Percentiles rank a stretch among this genome's conserved stretches.
These are phyloP conservation scores for Ophiostoma sp. DNA, from an alignment of 2,329 filamentous ascomycete genomes.

Conservation along the genomic window DNA sequence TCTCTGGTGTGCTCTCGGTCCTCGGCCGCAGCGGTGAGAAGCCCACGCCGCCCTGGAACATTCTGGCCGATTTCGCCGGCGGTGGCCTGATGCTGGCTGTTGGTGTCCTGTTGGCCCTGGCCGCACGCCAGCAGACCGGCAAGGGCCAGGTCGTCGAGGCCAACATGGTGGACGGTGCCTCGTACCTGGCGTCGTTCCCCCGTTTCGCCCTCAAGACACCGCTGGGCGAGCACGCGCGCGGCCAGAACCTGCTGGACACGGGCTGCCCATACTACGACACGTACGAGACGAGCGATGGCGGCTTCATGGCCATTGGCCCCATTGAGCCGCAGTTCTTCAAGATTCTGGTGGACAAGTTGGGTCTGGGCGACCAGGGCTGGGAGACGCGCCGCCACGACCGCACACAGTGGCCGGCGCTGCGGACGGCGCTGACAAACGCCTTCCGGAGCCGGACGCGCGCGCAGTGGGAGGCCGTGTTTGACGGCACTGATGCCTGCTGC, in stretches of 20 bases:
- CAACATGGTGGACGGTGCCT: conserved; percentile 92
- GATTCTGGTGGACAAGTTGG: conserved; percentile 66
- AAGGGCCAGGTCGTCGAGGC: conserved; percentile 87
- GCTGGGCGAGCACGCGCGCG: conserved; percentile 64
- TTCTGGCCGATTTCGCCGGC: conserved; percentile 88
- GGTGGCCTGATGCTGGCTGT: conserved; percentile 81
- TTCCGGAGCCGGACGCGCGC: conserved; percentile 70
- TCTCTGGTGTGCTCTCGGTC: conserved; percentile 75
- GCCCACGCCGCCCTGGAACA: conserved; percentile 78
- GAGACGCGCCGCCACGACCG: conserved; percentile 58
- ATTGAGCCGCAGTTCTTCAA: conserved; percentile 85
- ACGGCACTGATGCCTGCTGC: conserved; percentile 88
- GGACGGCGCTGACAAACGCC: conserved; percentile 56
- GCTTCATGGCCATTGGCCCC: conserved; percentile 84
- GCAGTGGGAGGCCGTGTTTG: conserved; percentile 85
- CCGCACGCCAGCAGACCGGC: conserved; percentile 64
- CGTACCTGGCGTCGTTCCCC: conserved; percentile 77
- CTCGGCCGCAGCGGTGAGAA: conserved; percentile 69
- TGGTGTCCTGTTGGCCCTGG: conserved; percentile 77
- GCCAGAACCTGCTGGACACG: conserved; percentile 77
- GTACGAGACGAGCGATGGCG: conserved; percentile 78
- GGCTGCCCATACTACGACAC: conserved; percentile 88
- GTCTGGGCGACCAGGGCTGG: conserved; percentile 51
- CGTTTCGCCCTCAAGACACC: conserved; percentile 65
- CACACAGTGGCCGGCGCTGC: conserved; percentile 67